Percentiles rank a stretch among this genome's conserved stretches.
These are phyloP conservation scores for Fusarium solani-melongenae DNA, from an alignment of 2,329 filamentous ascomycete genomes.

Conservation along the genomic window DNA sequence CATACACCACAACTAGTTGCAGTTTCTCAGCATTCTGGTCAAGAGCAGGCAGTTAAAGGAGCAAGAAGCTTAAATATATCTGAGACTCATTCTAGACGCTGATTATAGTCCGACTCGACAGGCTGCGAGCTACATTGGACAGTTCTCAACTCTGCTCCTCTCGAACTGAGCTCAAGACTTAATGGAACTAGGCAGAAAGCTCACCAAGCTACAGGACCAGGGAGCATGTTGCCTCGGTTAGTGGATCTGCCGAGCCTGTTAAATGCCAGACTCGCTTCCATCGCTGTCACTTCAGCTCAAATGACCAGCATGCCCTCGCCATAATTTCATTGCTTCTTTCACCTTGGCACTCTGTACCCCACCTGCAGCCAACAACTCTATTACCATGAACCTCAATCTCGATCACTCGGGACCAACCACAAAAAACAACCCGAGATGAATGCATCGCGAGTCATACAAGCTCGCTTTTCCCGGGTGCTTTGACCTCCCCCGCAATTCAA, in stretches of 20 bases:
- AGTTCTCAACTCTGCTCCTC: neutral
- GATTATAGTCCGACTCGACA: no score
- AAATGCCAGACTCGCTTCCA: neutral
- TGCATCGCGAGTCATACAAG: constrained; percentile 2
- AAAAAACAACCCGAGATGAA: neutral
- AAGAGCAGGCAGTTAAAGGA: neutral
- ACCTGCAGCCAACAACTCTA: neutral
- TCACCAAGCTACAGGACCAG: neutral
- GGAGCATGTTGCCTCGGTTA: neutral
- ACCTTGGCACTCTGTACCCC: constrained; percentile 2
- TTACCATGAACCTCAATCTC: neutral
- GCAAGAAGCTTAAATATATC: neutral
- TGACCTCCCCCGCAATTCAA: neutral
- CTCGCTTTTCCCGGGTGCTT: neutral
- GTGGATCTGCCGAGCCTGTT: neutral
- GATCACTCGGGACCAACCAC: neutral
- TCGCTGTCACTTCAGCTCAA: neutral
- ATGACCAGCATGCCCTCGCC: neutral
- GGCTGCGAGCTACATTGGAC: neutral
- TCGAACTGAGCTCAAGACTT: neutral
- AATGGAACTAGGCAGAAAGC: neutral
- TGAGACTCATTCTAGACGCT: neutral
- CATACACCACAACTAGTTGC: neutral
- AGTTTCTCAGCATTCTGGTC: neutral
- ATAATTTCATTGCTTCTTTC: constrained; percentile 5